Conservation (phyloP, 371 early-diverging fungal genomes). For the Mortierella sp. region DNA sequence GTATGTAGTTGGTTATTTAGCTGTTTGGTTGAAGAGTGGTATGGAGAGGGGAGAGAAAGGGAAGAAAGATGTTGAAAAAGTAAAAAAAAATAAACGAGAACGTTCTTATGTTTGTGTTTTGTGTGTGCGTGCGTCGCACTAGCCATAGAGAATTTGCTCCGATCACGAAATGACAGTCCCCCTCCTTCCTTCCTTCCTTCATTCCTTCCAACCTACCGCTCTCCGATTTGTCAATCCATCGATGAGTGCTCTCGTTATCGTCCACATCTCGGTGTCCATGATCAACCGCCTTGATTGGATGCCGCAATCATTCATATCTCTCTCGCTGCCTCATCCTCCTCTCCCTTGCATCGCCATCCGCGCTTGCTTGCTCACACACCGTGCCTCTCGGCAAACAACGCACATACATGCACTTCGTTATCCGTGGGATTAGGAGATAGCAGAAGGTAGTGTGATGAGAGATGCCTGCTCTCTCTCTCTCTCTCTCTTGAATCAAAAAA, state of each 20-base stretch:
- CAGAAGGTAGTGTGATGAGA: constrained; percentile 3
- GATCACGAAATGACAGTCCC: constrained; percentile 7
- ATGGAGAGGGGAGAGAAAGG: not conserved
- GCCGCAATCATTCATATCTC: not conserved
- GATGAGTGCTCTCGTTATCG: constrained; percentile 8
- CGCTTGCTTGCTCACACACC: not conserved
- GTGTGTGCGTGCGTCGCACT: too few species aligned
- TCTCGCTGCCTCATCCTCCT: not conserved
- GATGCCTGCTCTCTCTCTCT: not conserved
- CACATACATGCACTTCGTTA: not conserved
- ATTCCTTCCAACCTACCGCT: not conserved
- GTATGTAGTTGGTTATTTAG: not conserved
- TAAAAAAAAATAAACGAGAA: not conserved
- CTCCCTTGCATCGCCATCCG: too few species aligned
- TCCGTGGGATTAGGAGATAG: constrained; percentile 9
- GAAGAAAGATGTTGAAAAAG: not conserved
- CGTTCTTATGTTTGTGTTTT: not conserved
- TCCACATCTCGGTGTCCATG: constrained; percentile 1
- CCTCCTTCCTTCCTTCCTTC: not conserved
- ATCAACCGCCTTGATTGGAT: constrained; percentile 3
- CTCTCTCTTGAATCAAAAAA: not conserved
- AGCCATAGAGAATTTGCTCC: too few species aligned
- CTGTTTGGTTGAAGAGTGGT: not conserved
- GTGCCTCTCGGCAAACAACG: not conserved
- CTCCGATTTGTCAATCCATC: constrained; percentile 5